phyloP scores from a whole-genome alignment of 2,329 filamentous ascomycete species.

The Colletotrichum liriopes region DNA sequence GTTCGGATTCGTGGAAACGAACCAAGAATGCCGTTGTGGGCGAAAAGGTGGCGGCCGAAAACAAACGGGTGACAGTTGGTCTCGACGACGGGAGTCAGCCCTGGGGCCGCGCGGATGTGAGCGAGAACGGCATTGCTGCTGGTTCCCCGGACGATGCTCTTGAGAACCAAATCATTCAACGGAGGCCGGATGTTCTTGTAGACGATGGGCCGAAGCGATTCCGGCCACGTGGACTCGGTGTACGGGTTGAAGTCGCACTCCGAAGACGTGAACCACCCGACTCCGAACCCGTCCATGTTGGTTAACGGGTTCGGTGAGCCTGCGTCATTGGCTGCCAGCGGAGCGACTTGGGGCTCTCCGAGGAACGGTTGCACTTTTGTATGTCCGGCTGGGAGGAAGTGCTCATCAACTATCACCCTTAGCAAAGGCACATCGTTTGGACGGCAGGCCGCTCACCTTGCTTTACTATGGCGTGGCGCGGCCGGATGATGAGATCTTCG shows the following conservation, averaged over 20 bases:
- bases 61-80: slow-evolving; percentile 38
- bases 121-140: slow-evolving; percentile 31
- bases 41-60: slow-evolving; percentile 37
- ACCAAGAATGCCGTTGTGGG: slow-evolving; percentile 35
- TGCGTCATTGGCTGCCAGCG: slow-evolving; percentile 24
- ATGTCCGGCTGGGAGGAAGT: slow-evolving; percentile 30
- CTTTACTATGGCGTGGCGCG: slow-evolving; percentile 36
- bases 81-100: slow-evolving; percentile 32
- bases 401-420: slow-evolving; percentile 24
- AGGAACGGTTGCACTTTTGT: slow-evolving; percentile 10
- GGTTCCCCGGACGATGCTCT: slow-evolving; percentile 33
- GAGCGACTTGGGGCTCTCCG: slow-evolving; percentile 14
- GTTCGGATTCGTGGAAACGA: slow-evolving; percentile 27
- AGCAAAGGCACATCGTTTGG: background rate
- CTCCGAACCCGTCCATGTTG: slow-evolving; percentile 38
- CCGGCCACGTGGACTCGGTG: background rate
- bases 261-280: slow-evolving; percentile 26
- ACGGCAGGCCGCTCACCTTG: slow-evolving; percentile 3
- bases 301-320: slow-evolving; percentile 32
- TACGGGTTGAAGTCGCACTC: slow-evolving; percentile 29
- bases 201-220: slow-evolving; percentile 25
- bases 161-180: slow-evolving; percentile 35
- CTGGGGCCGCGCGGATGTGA: slow-evolving; percentile 30
- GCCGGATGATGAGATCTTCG: slow-evolving; percentile 29
- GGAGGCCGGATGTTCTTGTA: slow-evolving; percentile 36